These are phyloP conservation scores for Aureobasidium melanogenum DNA, from an alignment of 2,329 filamentous ascomycete genomes.

Conservation along the genomic window DNA sequence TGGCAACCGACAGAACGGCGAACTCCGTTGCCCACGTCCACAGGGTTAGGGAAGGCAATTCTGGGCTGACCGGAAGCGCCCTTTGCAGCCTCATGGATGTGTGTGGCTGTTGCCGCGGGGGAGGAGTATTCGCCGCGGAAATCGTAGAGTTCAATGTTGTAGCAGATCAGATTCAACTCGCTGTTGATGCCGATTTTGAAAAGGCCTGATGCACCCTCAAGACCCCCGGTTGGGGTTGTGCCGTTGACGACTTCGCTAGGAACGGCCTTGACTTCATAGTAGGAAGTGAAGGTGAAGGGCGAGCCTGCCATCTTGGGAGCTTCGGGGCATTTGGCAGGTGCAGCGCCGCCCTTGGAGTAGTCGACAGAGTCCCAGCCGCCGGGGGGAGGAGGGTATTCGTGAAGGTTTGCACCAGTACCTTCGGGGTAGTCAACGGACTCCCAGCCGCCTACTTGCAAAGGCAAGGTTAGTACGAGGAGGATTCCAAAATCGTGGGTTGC, in stretches of 20 bases:
- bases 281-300: slow-evolving; percentile 38
- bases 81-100: slow-evolving; percentile 43
- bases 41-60: slow-evolving; percentile 44
- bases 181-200: slow-evolving; percentile 48
- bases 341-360: not conserved
- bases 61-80: slow-evolving; percentile 44
- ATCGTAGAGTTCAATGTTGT: slow-evolving; percentile 43
- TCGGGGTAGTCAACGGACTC: slow-evolving; percentile 9
- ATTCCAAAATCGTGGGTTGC: not conserved
- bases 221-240: slow-evolving; percentile 28
- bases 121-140: slow-evolving; percentile 45
- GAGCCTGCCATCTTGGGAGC: not conserved
- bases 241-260: slow-evolving; percentile 40
- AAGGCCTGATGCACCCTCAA: slow-evolving; percentile 37
- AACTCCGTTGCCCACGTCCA: slow-evolving; percentile 27
- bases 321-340: not conserved
- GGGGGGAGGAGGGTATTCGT: slow-evolving; percentile 1
- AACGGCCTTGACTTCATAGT: slow-evolving; percentile 39
- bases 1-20: slow-evolving; percentile 36
- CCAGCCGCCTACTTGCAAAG: slow-evolving; percentile 5
- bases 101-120: slow-evolving; percentile 44
- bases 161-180: slow-evolving; percentile 35
- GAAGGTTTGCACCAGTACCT: slow-evolving; percentile 11
- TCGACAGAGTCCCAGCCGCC: slow-evolving; percentile 9
- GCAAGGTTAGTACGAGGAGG: not conserved